These are phyloP conservation scores for Knufia petricola DNA, from an alignment of 2,329 filamentous ascomycete genomes.

Conservation along the genomic window DNA sequence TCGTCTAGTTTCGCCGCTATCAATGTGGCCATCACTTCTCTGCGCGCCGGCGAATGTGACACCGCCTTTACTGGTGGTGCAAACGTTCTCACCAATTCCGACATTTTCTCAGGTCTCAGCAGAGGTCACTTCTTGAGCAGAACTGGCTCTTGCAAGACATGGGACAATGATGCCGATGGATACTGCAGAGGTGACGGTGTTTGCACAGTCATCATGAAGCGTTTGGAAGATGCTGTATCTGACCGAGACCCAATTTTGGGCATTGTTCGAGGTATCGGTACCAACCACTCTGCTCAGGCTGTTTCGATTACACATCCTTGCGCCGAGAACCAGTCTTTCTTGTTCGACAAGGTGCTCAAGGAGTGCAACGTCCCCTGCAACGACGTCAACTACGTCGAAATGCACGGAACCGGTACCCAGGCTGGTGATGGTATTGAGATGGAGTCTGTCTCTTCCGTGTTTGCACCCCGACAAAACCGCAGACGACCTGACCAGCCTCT, in stretches of 20 bases:
- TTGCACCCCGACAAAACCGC: constrained; percentile 24
- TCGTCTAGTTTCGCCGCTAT: constrained; percentile 65
- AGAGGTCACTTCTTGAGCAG: constrained; percentile 70
- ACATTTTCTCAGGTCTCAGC: constrained; percentile 66
- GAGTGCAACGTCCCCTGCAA: constrained; percentile 29
- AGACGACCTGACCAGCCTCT: constrained; percentile 27
- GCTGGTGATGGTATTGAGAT: constrained; percentile 32
- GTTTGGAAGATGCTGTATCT: constrained; percentile 64
- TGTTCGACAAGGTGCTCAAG: constrained; percentile 31
- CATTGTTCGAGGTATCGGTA: constrained; percentile 63
- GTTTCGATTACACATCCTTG: constrained; percentile 37
- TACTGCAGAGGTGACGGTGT: constrained; percentile 74
- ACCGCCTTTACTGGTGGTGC: constrained; percentile 71
- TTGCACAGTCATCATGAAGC: constrained; percentile 66
- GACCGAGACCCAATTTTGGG: constrained; percentile 64
- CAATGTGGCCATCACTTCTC: constrained; percentile 60
- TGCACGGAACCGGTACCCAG: constrained; percentile 36
- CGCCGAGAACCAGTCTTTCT: constrained; percentile 30
- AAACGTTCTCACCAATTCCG: constrained; percentile 70
- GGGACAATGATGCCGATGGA: constrained; percentile 69
- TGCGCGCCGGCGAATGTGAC: constrained; percentile 69
- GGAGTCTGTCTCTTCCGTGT: constrained; percentile 30
- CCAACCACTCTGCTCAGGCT: constrained; percentile 58
- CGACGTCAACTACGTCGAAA: constrained; percentile 31
- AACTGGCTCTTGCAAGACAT: constrained; percentile 68